Conservation (phyloP, 805 yeast species). For the Myxozyma neotropica region DNA sequence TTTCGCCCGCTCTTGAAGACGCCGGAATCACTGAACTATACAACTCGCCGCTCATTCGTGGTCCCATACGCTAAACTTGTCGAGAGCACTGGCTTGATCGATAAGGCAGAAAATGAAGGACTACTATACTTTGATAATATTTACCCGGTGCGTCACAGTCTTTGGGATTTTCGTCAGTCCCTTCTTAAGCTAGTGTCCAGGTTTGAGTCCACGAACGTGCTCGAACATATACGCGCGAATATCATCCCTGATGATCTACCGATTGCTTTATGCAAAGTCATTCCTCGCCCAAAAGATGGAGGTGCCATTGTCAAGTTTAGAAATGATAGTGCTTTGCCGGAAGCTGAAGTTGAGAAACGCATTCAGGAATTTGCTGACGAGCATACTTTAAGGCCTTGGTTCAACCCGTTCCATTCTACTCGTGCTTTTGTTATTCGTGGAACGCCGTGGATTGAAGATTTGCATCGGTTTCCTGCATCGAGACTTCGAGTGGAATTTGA, state of each 20-base stretch:
- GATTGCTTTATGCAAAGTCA: conserved; percentile 58
- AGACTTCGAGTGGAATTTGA: conserved; percentile 68
- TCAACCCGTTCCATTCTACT: conserved; percentile 53
- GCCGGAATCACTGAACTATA: too few species aligned
- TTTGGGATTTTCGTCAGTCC: conserved; percentile 30
- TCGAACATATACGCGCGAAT: conserved; percentile 24
- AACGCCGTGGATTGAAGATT: conserved; percentile 93
- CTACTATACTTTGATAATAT: conserved; percentile 35
- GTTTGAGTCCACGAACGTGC: conserved; percentile 14
- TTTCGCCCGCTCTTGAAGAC: too few species aligned
- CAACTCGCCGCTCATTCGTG: conserved; percentile 5
- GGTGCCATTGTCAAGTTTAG: conserved; percentile 86
- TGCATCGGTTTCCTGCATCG: conserved; percentile 72
- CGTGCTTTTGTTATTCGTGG: conserved; percentile 79
- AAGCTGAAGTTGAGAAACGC: conserved; percentile 56
- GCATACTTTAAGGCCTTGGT: conserved; percentile 39
- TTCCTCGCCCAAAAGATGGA: conserved; percentile 80
- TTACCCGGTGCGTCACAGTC: conserved; percentile 22
- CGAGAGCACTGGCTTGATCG: conserved; percentile 29
- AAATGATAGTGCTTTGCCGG: conserved; percentile 55
- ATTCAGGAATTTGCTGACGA: conserved; percentile 49
- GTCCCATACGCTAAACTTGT: conserved; percentile 11
- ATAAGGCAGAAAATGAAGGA: conserved; percentile 26
- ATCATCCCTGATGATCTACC: conserved; percentile 37
- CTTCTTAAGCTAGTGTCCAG: conserved; percentile 8